Percentiles rank a stretch among this genome's conserved stretches.
These are phyloP conservation scores for Psilocybe cyanescens DNA, from an alignment of 768 basidiomycete species.

Conservation along the genomic window DNA sequence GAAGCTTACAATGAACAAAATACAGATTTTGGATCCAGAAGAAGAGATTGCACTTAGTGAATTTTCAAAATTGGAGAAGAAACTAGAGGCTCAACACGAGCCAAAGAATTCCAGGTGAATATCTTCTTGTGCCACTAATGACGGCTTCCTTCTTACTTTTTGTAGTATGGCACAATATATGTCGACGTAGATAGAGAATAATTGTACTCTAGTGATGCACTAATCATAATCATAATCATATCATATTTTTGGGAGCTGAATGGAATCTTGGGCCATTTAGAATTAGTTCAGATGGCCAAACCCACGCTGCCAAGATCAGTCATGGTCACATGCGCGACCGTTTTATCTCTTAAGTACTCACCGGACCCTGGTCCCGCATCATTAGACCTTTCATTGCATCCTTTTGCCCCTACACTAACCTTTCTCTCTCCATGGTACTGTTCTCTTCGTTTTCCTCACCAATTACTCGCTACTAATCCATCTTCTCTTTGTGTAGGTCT, in stretches of 20 bases:
- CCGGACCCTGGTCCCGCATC: conserved; percentile 7
- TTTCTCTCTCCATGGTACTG: conserved; percentile 19
- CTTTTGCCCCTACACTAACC: neutral
- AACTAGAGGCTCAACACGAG: conserved; percentile 45
- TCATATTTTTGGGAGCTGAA: neutral
- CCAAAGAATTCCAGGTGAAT: conserved; percentile 52
- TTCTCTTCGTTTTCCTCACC: neutral
- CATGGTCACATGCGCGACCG: conserved; percentile 3
- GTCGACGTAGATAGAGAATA: conserved; percentile 59
- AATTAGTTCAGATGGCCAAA: conserved; percentile 13
- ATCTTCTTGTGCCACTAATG: neutral
- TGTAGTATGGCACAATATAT: conserved; percentile 81
- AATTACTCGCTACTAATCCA: neutral
- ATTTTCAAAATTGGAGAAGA: conserved; percentile 86
- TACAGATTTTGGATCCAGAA: conserved; percentile 86
- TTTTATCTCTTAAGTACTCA: neutral
- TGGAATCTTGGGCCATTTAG: neutral
- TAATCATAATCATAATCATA: neutral
- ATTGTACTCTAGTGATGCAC: neutral
- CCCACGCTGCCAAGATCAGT: conserved; percentile 25
- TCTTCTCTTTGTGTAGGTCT: conserved; percentile 48
- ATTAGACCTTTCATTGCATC: neutral
- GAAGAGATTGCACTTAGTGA: conserved; percentile 87
- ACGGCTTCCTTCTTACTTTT: conserved; percentile 6
- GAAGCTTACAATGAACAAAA: neutral